phyloP scores from a whole-genome alignment of 495 filamentous ascomycete species.

The Hypomontagnella submonticulosa region DNA sequence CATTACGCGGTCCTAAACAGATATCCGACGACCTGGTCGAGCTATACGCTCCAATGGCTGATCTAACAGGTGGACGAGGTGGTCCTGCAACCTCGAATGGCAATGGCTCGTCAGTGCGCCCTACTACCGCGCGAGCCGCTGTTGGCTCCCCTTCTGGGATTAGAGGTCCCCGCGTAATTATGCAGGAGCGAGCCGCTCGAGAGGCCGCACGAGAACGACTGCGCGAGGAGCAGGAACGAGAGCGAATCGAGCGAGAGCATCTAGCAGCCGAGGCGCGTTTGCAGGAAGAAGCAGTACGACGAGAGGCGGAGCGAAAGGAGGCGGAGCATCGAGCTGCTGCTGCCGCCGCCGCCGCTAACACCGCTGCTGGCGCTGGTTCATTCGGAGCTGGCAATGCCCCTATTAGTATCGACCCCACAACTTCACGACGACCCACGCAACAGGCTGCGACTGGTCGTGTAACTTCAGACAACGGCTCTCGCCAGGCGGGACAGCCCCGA shows the following conservation, averaged over 20 bases:
- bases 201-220: constrained; percentile 66
- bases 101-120: constrained; percentile 55
- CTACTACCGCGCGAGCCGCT: constrained; percentile 56
- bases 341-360: constrained; percentile 65
- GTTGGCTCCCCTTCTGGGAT: constrained; percentile 63
- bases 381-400: constrained; percentile 39
- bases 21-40: constrained; percentile 89
- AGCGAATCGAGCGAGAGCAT: constrained; percentile 59
- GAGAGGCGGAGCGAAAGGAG: constrained; percentile 53
- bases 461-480: constrained; percentile 29
- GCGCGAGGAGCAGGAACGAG: constrained; percentile 71
- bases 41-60: constrained; percentile 94
- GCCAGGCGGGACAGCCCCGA: constrained; percentile 28
- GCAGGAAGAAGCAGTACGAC: constrained; percentile 62
- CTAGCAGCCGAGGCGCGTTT: constrained; percentile 66
- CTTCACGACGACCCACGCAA: constrained; percentile 49
- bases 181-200: constrained; percentile 74
- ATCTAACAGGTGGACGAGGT: constrained; percentile 70
- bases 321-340: constrained; percentile 63
- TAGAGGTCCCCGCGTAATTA: constrained; percentile 75
- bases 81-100: constrained; percentile 60
- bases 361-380: constrained; percentile 69
- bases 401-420: constrained; percentile 43
- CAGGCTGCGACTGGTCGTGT: constrained; percentile 35
- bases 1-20: constrained; percentile 80